phyloP scores from a whole-genome alignment of 768 basidiomycete genomes.

The Dacryopinax primogenitus region DNA sequence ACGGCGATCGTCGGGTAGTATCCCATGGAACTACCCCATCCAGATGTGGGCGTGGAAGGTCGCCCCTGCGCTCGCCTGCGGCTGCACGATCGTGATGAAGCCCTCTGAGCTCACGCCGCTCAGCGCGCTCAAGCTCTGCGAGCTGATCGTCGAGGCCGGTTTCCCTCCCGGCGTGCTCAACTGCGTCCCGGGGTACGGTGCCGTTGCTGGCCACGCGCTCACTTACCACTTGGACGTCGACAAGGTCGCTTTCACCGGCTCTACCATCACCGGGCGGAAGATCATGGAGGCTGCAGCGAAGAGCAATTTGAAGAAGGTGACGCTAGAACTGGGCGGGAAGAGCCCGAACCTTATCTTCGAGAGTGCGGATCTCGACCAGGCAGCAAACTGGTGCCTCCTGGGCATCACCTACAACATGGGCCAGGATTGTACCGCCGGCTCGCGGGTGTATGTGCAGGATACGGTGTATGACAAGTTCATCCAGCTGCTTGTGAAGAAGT shows the following conservation, averaged over 20 bases:
- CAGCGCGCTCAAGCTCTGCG: slow-evolving; percentile 72
- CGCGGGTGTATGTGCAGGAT: slow-evolving; percentile 79
- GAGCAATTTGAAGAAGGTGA: slow-evolving; percentile 93
- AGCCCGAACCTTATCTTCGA: slow-evolving; percentile 82
- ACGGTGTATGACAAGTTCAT: slow-evolving; percentile 77
- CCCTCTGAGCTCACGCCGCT: slow-evolving; percentile 79
- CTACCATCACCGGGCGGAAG: slow-evolving; percentile 74
- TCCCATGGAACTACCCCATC: slow-evolving; percentile 91
- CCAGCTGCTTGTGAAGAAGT: slow-evolving; percentile 36
- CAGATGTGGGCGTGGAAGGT: slow-evolving; percentile 67
- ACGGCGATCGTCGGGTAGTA: slow-evolving; percentile 32
- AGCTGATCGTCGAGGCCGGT: slow-evolving; percentile 66
- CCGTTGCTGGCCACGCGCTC: slow-evolving; percentile 74
- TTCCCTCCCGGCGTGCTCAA: slow-evolving; percentile 89
- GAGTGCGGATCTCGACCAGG: slow-evolving; percentile 81
- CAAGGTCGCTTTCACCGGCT: slow-evolving; percentile 93
- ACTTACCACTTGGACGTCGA: slow-evolving; percentile 73
- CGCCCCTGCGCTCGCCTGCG: slow-evolving; percentile 79
- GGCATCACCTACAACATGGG: slow-evolving; percentile 72
- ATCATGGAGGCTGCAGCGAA: slow-evolving; percentile 86
- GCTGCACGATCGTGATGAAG: slow-evolving; percentile 92
- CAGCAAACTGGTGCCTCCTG: slow-evolving; percentile 73
- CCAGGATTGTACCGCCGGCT: slow-evolving; percentile 91
- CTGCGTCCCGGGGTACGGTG: slow-evolving; percentile 69
- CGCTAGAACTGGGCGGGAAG: slow-evolving; percentile 90